phyloP scores from a whole-genome alignment of 2,329 filamentous ascomycete species.

The Neonectria punicea region DNA sequence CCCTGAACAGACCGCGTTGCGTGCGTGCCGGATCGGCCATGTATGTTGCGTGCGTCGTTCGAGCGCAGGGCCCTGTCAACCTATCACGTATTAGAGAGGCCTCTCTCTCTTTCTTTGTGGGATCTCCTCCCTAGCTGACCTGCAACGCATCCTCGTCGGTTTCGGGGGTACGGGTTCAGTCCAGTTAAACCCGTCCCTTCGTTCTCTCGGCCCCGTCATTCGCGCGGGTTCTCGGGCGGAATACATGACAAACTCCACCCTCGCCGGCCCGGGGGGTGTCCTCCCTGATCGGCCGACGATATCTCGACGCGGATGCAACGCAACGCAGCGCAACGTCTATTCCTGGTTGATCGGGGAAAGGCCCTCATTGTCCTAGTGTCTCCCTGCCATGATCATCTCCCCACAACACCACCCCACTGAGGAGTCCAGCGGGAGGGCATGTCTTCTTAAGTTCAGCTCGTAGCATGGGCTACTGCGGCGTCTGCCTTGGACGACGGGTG shows the following conservation, averaged over 20 bases:
- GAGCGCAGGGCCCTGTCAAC: neutral
- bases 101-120: neutral
- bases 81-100: neutral
- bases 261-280: slow-evolving; percentile 2
- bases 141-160: neutral
- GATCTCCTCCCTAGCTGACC: neutral
- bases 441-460: neutral
- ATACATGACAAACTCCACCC: neutral
- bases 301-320: neutral
- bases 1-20: neutral
- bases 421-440: neutral
- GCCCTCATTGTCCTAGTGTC: slow-evolving; percentile 1
- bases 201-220: slow-evolving; percentile 3
- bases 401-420: slow-evolving; percentile 8
- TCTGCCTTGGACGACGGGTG: neutral
- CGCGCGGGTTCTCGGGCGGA: neutral
- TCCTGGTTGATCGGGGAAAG: slow-evolving; percentile 8
- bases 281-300: slow-evolving; percentile 5
- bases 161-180: neutral
- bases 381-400: slow-evolving; percentile 17
- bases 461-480: neutral
- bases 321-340: neutral
- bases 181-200: neutral
- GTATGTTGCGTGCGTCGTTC: neutral
- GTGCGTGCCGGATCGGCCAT: slow-evolving; percentile 1